phyloP scores from a whole-genome alignment of 2,329 filamentous ascomycete genomes.

The Alternaria rosae region DNA sequence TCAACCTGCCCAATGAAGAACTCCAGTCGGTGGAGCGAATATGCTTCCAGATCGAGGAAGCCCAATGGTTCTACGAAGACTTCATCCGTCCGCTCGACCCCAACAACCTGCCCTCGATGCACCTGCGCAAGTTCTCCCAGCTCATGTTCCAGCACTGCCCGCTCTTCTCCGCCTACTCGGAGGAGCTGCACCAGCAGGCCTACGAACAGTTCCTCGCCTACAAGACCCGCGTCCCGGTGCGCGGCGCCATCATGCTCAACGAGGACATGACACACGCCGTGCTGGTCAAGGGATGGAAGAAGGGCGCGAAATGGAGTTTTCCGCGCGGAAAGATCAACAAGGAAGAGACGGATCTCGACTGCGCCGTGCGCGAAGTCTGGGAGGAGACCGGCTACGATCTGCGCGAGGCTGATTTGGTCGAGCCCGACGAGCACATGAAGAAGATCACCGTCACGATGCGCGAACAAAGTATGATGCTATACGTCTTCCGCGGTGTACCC shows the following conservation, averaged over 20 bases:
- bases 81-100: conserved; percentile 93
- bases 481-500: conserved; percentile 87
- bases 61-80: conserved; percentile 99
- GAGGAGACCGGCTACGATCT: conserved; percentile 96
- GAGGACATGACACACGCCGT: conserved; percentile 92
- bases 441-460: conserved; percentile 88
- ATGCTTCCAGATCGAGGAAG: conserved; percentile 98
- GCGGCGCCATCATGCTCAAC: conserved; percentile 92
- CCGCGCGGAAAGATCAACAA: conserved; percentile 98
- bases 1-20: conserved; percentile 93
- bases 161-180: conserved; percentile 80
- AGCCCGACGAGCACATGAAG: conserved; percentile 72
- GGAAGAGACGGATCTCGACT: conserved; percentile 91
- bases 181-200: conserved; percentile 78
- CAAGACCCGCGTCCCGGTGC: conserved; percentile 92
- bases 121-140: conserved; percentile 83
- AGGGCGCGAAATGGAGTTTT: conserved; percentile 94
- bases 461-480: conserved; percentile 91
- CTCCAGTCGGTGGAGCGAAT: conserved; percentile 89
- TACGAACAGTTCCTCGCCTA: conserved; percentile 94
- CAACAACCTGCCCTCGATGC: conserved; percentile 79
- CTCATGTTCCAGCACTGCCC: conserved; percentile 95
- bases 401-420: conserved; percentile 75
- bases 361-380: conserved; percentile 91
- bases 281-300: conserved; percentile 98